Evolutionary conservation across 2,329 filamentous ascomycete species (phyloP).

Genomic region (Aaosphaeria pasadenensis): DNA sequence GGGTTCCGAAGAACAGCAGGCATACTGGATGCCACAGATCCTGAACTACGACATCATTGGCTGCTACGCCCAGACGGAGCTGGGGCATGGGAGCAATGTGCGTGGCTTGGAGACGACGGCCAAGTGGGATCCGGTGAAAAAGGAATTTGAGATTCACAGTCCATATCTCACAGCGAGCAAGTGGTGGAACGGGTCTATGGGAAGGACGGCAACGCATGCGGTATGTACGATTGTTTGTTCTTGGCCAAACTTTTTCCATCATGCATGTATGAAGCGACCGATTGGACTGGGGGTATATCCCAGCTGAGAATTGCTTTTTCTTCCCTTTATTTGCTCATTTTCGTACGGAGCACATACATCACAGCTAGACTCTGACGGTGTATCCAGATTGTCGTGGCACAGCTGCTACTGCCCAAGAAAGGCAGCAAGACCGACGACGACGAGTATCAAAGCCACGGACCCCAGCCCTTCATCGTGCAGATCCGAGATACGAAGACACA

Average conservation of each 20-base stretch:
- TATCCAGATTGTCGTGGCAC: constrained; percentile 49
- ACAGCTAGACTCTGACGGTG: too few species aligned
- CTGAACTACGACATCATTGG: constrained; percentile 51
- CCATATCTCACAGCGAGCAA: constrained; percentile 53
- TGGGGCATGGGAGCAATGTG: constrained; percentile 54
- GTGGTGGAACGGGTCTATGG: constrained; percentile 56
- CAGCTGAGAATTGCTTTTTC: too few species aligned
- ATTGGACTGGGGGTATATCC: too few species aligned
- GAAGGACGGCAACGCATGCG: constrained; percentile 54
- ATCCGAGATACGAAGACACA: constrained; percentile 50
- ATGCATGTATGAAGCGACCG: too few species aligned
- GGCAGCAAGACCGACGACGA: constrained; percentile 9
- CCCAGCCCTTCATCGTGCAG: constrained; percentile 53
- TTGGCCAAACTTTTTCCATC: too few species aligned
- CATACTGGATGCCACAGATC: constrained; percentile 50
- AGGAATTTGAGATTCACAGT: constrained; percentile 51
- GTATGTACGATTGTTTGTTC: constrained; percentile 13
- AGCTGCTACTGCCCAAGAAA: constrained; percentile 43
- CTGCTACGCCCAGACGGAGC: constrained; percentile 52
- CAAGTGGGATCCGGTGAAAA: constrained; percentile 43
- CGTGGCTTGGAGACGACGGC: constrained; percentile 49
- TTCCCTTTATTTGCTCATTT: too few species aligned
- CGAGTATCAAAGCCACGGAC: constrained; percentile 46
- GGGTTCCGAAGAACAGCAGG: constrained; percentile 45
- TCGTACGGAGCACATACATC: too few species aligned